Base-by-base conservation (phyloP, 805 yeast genomes). In the Hanseniaspora clermontiae region DNA sequence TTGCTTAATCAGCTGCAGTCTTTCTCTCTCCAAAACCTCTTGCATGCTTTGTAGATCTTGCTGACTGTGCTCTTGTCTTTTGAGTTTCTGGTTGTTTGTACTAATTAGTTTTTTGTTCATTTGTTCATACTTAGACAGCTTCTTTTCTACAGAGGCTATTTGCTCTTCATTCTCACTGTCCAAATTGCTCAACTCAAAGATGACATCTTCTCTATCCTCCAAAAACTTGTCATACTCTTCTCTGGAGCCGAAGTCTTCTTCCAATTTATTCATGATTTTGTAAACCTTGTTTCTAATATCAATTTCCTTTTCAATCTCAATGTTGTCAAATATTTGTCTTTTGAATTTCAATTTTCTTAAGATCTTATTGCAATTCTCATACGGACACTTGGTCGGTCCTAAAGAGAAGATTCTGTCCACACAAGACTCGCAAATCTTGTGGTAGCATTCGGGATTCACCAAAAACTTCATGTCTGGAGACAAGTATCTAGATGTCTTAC, bases 331-430 rank as follows among this genome's bases (percentile, higher is more conserved):
- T 2, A 89, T 78, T 71, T 93, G 98, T 42, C 87, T 77, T 72
- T 93, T 95, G 74, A 93, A 93, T 71, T 81, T 81, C 70, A 87
- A 87, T 75, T 86, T 87, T 62, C 98, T 75, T 60, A 93, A 73
- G 11, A 83, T 87, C 73, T 84, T 87, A 57, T 83, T 89, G 73
- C 99, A 93, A 53, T 83, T 82, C 4, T 89, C 85, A 67, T 90
- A 91, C 1, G 98, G 98, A 67, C 99, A 93, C 20, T 90, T 93
- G 0, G 96, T 93, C 0, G 98, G 98, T 3, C 99, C 99, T 51
- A 85, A 72, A 7, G 95, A 81, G 66, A 87, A 93, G 55, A 93
- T 90, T 61, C 98, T 78, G 69, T 93, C 97, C 45, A 91, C 97
- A 71, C 98, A 93, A 1, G 95, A 82, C 63, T 85, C 97, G 72